Percentiles rank a stretch among this genome's conserved stretches.
Conservation (phyloP, 2,329 filamentous ascomycete genomes). For the Calonectria leucothoes region DNA sequence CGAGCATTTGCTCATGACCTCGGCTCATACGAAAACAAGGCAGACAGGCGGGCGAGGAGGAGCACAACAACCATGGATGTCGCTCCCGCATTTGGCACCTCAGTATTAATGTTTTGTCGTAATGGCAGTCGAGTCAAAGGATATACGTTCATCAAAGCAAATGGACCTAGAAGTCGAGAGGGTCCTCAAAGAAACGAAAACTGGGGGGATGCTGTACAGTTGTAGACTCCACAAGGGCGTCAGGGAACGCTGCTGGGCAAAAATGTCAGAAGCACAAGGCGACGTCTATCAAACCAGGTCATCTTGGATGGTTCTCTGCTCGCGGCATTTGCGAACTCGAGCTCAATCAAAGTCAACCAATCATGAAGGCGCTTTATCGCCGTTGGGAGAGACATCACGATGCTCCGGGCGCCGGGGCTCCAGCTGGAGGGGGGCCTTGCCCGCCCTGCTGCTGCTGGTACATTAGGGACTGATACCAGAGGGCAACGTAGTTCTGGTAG, state of each 20-base stretch:
- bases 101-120: slow-evolving; percentile 39
- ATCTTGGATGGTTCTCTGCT: slow-evolving; percentile 44
- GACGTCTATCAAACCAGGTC: slow-evolving; percentile 49
- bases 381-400: slow-evolving; percentile 46
- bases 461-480: slow-evolving; percentile 81
- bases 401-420: slow-evolving; percentile 50
- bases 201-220: slow-evolving; percentile 46
- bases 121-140: slow-evolving; percentile 39
- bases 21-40: slow-evolving; percentile 32
- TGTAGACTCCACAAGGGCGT: slow-evolving; percentile 44
- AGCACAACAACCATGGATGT: slow-evolving; percentile 36
- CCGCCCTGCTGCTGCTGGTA: slow-evolving; percentile 56
- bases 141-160: slow-evolving; percentile 45
- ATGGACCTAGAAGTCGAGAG: slow-evolving; percentile 33
- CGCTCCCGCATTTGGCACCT: slow-evolving; percentile 31
- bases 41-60: slow-evolving; percentile 23
- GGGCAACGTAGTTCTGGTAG: slow-evolving; percentile 81
- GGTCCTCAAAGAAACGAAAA: slow-evolving; percentile 41
- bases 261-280: slow-evolving; percentile 41
- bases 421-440: slow-evolving; percentile 49
- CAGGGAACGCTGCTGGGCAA: slow-evolving; percentile 37
- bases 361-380: slow-evolving; percentile 41
- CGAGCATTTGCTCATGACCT: slow-evolving; percentile 34
- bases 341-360: slow-evolving; percentile 49
- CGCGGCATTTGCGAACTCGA: slow-evolving; percentile 37